Evolutionary conservation across 306 rosid genomes (phyloP).

Genomic region (Oemleria cerasiformis): DNA sequence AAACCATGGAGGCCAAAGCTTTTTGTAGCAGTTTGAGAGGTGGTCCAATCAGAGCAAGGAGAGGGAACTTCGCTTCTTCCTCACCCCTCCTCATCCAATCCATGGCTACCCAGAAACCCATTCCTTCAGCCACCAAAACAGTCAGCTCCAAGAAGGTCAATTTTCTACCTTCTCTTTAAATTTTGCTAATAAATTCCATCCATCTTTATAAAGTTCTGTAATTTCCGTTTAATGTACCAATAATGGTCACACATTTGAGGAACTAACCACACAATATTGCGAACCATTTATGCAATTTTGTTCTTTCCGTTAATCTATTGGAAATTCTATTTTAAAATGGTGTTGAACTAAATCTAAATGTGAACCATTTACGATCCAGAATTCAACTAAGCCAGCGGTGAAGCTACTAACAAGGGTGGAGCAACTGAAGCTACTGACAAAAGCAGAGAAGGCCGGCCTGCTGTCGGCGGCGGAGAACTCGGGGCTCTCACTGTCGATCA

Average conservation of each 20-base stretch:
- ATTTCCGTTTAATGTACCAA: too few relatives aligned
- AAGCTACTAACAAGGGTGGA: slow-evolving; percentile 85
- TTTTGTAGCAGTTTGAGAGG: slow-evolving; percentile 37
- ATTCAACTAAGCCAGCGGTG: slow-evolving; percentile 39
- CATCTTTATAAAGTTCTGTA: too few relatives aligned
- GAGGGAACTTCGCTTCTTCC: slow-evolving; percentile 16
- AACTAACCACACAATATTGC: too few relatives aligned
- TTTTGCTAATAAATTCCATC: too few relatives aligned
- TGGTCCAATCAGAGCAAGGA: slow-evolving; percentile 16
- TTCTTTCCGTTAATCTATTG: too few relatives aligned
- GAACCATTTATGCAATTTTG: not conserved
- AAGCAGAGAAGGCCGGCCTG: slow-evolving; percentile 94
- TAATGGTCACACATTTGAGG: too few relatives aligned
- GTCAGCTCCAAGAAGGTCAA: slow-evolving; percentile 61
- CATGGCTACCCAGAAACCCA: slow-evolving; percentile 73
- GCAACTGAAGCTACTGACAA: slow-evolving; percentile 73
- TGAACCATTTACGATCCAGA: not conserved
- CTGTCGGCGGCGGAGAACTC: slow-evolving; percentile 82
- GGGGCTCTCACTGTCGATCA: slow-evolving; percentile 74
- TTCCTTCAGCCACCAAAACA: slow-evolving; percentile 51
- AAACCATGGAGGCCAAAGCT: slow-evolving; percentile 50
- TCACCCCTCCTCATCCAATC: slow-evolving; percentile 50
- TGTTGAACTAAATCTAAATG: not conserved
- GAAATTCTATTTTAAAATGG: too few relatives aligned
- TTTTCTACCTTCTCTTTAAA: not conserved